Evolutionary conservation across 2,329 filamentous ascomycete genomes (phyloP).

Genomic region (Colletotrichum trifolii): DNA sequence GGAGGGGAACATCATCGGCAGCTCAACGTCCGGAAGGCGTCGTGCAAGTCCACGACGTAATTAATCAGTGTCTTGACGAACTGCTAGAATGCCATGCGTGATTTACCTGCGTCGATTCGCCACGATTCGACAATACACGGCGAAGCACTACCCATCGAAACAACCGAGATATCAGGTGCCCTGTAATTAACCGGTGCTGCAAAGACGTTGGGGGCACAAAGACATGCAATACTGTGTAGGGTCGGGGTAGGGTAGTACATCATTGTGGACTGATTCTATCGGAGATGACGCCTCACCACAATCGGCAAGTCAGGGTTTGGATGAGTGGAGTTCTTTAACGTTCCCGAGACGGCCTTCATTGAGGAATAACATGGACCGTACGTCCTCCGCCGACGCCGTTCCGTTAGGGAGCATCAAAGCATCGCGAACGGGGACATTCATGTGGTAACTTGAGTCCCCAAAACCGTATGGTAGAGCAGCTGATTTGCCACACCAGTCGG

Average conservation of each 20-base stretch:
- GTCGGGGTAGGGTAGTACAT: conserved; percentile 15
- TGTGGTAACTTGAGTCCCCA: background rate
- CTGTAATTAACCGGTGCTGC: conserved; percentile 1
- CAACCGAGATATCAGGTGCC: conserved; percentile 10
- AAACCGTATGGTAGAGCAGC: background rate
- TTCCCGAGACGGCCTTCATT: background rate
- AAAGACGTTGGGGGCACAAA: conserved; percentile 14
- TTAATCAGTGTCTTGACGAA: no score
- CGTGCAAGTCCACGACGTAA: no score
- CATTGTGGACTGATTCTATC: conserved; percentile 38
- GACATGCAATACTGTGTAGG: background rate
- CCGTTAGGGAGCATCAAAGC: background rate
- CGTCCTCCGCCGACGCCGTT: background rate
- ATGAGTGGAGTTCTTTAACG: conserved; percentile 29
- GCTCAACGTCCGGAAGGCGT: no score
- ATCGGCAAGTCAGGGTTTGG: conserved; percentile 35
- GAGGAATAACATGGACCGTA: no score
- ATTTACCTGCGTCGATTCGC: no score
- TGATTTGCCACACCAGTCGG: no score
- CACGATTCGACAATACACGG: no score
- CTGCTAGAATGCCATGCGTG: no score
- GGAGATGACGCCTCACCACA: conserved; percentile 37
- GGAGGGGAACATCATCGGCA: no score
- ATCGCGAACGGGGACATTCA: no score
- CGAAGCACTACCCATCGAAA: background rate